Evolutionary conservation across 345 rosid species (phyloP).

Genomic region (Moricandia arvensis): DNA sequence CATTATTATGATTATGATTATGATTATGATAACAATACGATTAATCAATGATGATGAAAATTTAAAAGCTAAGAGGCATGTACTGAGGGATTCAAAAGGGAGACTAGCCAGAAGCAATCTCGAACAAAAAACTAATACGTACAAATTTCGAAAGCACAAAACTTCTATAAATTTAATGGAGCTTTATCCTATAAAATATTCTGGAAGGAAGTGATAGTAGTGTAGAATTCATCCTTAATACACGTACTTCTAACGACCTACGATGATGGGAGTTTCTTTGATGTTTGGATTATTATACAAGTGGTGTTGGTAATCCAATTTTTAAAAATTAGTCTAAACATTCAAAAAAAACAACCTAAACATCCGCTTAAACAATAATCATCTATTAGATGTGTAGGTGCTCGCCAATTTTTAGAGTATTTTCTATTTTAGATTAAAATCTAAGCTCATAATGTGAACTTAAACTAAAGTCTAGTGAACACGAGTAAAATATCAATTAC

Average conservation of each 20-base stretch:
- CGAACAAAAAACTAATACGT: background rate
- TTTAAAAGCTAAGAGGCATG: background rate
- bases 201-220: background rate
- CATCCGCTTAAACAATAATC: no score
- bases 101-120: background rate
- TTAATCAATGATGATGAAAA: background rate
- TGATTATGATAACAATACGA: background rate
- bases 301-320: background rate
- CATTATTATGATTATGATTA: background rate
- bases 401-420: no score
- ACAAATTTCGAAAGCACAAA: background rate
- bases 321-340: background rate
- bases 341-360: no score
- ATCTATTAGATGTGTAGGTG: no score
- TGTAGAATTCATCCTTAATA: background rate
- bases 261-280: background rate
- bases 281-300: background rate
- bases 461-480: background rate
- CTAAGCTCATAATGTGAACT: background rate
- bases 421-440: no score
- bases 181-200: background rate
- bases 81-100: background rate
- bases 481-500: background rate
- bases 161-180: background rate
- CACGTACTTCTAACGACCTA: background rate